Evolutionary conservation across 495 filamentous ascomycete genomes (phyloP), one percentile per base, ranked within the genome.

Genomic region (Poronia punctata): DNA sequence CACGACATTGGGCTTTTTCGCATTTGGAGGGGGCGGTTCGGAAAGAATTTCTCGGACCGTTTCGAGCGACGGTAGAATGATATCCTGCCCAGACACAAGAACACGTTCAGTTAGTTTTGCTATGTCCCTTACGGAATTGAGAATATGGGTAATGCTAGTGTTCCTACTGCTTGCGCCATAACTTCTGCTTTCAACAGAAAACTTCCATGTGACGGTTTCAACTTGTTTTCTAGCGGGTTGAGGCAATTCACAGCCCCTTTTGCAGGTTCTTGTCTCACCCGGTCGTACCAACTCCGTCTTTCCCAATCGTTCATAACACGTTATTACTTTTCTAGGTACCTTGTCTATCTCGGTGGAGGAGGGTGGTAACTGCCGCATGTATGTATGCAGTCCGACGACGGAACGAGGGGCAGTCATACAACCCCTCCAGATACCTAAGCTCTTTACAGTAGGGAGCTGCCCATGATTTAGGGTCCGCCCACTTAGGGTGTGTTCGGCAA

Each of bases 1-100:
- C 7, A 97, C 75, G 20, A 93, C 72, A 49, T 95, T 97, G 23
- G 92, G 50, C 31, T 54, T 56, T 46, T 56, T 61, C 26, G 42
- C 35, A 18, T 47, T 44, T 22, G 26, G 49, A 23, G 40, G 10
- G 6, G 33, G 35, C 3, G 48, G 30, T 25, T 56, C 50, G 15
- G 58, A 56, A 11, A 61, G 50, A 8, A 59, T 14, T 3, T 52
- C 46, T 35, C 45, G 50, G 11, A 58, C 58, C 21, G 50, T 50
- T 18, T 59, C 58, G 10, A 61, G 47, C 9, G 58, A 54, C 17
- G 58, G 58, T 22, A 61, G 39, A 38, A 61, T 38, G 23, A 57
- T 34, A 39, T 61, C 58, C 54, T 57, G 49, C 36, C n/a, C 27
- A 16, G 26, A 6, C 11, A 38, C 23, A 17, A 12, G 14, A 7